Evolutionary conservation across 208 protist species (phyloP).

Genomic region (Leishmania turanica): DNA sequence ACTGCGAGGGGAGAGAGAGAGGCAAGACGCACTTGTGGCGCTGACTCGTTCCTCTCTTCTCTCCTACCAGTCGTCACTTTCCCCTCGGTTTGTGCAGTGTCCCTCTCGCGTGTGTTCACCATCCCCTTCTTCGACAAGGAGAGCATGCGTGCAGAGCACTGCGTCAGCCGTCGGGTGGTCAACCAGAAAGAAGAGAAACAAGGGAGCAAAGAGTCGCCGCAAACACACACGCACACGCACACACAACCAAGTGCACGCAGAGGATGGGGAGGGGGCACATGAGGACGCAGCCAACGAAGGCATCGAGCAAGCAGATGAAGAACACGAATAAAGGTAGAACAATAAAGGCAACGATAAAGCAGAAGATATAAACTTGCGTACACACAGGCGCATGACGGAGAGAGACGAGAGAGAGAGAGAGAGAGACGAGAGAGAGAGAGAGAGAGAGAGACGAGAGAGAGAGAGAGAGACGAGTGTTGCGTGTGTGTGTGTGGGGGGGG

Average conservation of each 20-base stretch:
- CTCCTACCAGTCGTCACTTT: not conserved
- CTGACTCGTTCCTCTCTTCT: not conserved
- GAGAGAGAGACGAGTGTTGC: too few relatives aligned
- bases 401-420: not conserved
- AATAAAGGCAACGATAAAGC: not conserved
- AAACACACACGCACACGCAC: not conserved
- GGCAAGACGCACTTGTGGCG: not conserved
- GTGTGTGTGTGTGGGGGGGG: too few relatives aligned
- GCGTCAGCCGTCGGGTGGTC: not conserved
- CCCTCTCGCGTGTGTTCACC: not conserved
- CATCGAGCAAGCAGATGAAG: not conserved
- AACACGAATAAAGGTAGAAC: not conserved
- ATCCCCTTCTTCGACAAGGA: not conserved
- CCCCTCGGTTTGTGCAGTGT: not conserved
- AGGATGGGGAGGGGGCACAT: not conserved
- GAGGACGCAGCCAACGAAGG: not conserved
- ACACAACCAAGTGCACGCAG: too few relatives aligned
- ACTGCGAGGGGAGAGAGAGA: constrained; percentile 1
- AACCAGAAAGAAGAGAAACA: not conserved
- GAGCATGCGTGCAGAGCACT: not conserved
- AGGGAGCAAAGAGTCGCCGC: not conserved
- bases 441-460: not conserved
- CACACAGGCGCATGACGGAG: not conserved
- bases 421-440: not conserved
- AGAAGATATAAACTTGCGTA: not conserved